Percentiles rank a stretch among this genome's conserved stretches.
These are phyloP conservation scores for Trametes cubensis DNA, from an alignment of 768 basidiomycete species.

Conservation along the genomic window DNA sequence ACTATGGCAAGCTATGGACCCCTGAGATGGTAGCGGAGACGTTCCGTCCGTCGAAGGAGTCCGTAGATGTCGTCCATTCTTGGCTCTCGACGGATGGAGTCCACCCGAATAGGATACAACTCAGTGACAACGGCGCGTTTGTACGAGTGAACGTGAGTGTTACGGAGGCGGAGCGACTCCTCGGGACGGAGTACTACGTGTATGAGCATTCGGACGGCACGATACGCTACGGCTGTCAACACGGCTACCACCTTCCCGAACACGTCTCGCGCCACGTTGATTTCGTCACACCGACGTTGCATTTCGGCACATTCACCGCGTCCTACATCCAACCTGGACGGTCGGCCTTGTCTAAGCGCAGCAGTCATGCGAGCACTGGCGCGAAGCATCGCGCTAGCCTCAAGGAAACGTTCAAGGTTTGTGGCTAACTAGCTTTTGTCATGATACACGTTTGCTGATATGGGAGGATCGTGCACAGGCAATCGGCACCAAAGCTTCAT, in stretches of 20 bases:
- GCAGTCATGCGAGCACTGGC: too few relatives aligned
- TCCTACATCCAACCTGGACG: too few relatives aligned
- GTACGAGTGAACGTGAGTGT: conserved; percentile 44
- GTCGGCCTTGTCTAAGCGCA: too few relatives aligned
- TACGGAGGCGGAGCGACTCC: conserved; percentile 45
- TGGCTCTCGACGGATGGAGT: conserved; percentile 39
- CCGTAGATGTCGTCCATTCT: conserved; percentile 31
- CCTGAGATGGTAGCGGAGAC: conserved; percentile 33
- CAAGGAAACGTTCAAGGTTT: too few relatives aligned
- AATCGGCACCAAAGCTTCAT: too few relatives aligned
- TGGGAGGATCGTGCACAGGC: too few relatives aligned
- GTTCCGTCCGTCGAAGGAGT: conserved; percentile 37
- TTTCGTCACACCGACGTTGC: conserved; percentile 70
- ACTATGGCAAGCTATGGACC: conserved; percentile 41
- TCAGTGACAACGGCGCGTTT: conserved; percentile 47
- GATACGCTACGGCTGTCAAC: conserved; percentile 56
- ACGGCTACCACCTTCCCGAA: conserved; percentile 66
- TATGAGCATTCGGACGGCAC: conserved; percentile 58
- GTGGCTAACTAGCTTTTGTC: too few relatives aligned
- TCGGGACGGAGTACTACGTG: conserved; percentile 54
- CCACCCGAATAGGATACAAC: conserved; percentile 29
- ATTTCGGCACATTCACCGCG: conserved; percentile 43
- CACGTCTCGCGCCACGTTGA: conserved; percentile 61
- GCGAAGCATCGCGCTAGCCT: too few relatives aligned
- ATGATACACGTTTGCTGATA: too few relatives aligned